These are phyloP conservation scores for Styphnolobium japonicum DNA, from an alignment of 306 rosid genomes.

Conservation along the genomic window DNA sequence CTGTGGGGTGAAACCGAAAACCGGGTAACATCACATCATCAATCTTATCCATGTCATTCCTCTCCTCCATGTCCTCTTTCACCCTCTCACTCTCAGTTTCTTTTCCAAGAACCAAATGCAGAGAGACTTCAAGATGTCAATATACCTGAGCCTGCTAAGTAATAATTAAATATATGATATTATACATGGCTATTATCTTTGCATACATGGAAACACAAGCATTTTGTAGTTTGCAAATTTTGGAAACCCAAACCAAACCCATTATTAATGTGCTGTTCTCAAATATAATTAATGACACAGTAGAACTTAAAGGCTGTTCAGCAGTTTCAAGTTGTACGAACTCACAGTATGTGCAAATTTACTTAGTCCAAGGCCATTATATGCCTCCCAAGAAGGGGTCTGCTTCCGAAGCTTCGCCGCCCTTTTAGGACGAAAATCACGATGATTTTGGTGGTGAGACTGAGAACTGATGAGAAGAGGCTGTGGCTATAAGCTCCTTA, in stretches of 20 bases:
- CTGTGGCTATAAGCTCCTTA: constrained; percentile 12
- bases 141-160: constrained; percentile 2
- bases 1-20: constrained; percentile 82
- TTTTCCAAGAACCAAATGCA: constrained; percentile 8
- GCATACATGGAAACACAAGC: background rate
- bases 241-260: constrained; percentile 24
- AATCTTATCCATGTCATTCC: constrained; percentile 52
- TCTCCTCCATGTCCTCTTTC: constrained; percentile 51
- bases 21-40: constrained; percentile 76
- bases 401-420: constrained; percentile 56
- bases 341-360: constrained; percentile 30
- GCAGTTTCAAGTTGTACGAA: constrained; percentile 27
- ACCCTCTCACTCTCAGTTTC: background rate
- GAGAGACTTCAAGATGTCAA: constrained; percentile 3
- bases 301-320: constrained; percentile 7
- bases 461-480: constrained; percentile 11
- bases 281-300: constrained; percentile 1
- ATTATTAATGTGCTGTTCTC: background rate
- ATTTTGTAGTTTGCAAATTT: constrained; percentile 20
- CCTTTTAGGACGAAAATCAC: constrained; percentile 37
- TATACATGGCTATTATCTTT: background rate
- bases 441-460: constrained; percentile 24
- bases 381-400: constrained; percentile 39
- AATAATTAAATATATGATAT: background rate
- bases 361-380: constrained; percentile 28